Percentiles rank a stretch among this genome's conserved stretches.
phyloP scores from a whole-genome alignment of 148 eudicot genomes.

The Pharnaceum exiguum region DNA sequence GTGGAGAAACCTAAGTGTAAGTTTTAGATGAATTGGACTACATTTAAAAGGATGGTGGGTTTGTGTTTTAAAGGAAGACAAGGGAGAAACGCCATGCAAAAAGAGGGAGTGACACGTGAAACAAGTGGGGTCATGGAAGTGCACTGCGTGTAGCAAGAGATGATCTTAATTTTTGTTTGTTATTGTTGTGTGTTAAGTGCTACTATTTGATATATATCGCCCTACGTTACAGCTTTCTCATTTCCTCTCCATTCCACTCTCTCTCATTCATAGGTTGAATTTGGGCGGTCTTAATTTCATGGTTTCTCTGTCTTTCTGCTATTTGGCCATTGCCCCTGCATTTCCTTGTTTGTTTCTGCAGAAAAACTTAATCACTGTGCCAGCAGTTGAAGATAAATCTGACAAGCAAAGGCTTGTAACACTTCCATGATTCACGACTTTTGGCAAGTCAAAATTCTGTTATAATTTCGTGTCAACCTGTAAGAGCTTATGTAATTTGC shows the following conservation, averaged over 20 bases:
- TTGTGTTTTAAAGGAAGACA: neutral
- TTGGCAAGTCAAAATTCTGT: no score
- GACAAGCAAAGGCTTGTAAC: no score
- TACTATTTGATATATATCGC: conserved; percentile 3
- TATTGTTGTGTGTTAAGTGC: neutral
- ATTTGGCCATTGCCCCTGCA: neutral
- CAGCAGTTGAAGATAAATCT: no score
- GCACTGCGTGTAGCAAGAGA: conserved; percentile 2
- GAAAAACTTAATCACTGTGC: no score
- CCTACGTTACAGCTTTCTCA: neutral
- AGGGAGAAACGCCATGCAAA: conserved; percentile 27
- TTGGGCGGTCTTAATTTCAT: neutral
- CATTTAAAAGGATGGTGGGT: neutral
- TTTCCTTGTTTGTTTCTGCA: neutral
- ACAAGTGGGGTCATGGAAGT: conserved; percentile 3
- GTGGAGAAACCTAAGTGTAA: neutral
- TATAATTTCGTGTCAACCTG: no score
- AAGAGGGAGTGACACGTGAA: conserved; percentile 29
- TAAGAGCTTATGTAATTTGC: no score
- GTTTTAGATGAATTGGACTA: neutral
- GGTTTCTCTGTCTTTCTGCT: conserved; percentile 3
- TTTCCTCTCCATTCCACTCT: conserved; percentile 1
- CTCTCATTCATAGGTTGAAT: neutral
- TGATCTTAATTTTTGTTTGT: neutral
- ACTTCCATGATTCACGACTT: no score